Percentiles rank a stretch among this genome's conserved stretches.
phyloP scores from a whole-genome alignment of 768 basidiomycete genomes.

The Pholiota microspora region DNA sequence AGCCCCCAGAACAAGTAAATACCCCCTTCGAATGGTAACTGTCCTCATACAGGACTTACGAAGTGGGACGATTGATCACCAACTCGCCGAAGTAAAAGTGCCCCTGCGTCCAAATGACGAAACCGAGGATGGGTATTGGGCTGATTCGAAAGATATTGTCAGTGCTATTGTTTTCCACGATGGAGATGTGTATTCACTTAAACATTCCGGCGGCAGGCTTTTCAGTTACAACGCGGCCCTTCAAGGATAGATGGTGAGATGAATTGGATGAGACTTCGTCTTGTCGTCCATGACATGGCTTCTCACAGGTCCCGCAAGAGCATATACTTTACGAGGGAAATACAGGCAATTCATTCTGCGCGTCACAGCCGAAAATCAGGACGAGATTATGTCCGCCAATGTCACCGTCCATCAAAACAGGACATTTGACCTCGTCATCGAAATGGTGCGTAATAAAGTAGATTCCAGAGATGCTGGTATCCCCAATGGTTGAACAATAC shows the following conservation, averaged over 20 bases:
- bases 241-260: constrained; percentile 66
- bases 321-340: constrained; percentile 63
- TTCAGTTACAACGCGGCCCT: constrained; percentile 57
- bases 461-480: no score
- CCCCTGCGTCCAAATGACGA: constrained; percentile 48
- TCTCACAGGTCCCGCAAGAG: constrained; percentile 59
- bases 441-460: no score
- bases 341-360: constrained; percentile 70
- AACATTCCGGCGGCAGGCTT: constrained; percentile 28
- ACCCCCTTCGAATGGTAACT: constrained; percentile 54
- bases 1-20: constrained; percentile 14
- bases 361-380: constrained; percentile 49
- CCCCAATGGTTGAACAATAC: no score
- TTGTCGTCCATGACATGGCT: constrained; percentile 4
- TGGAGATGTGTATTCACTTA: background rate
- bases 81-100: constrained; percentile 65
- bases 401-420: constrained; percentile 51
- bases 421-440: constrained; percentile 58
- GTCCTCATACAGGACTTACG: constrained; percentile 65
- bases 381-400: constrained; percentile 54
- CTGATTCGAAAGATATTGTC: constrained; percentile 62
- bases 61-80: constrained; percentile 48
- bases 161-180: constrained; percentile 15
- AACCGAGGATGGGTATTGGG: constrained; percentile 64
- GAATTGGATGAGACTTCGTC: background rate